Evolutionary conservation across 768 basidiomycete species (phyloP), one percentile per base, ranked within the genome.

Genomic region (Sutorius australiensis): DNA sequence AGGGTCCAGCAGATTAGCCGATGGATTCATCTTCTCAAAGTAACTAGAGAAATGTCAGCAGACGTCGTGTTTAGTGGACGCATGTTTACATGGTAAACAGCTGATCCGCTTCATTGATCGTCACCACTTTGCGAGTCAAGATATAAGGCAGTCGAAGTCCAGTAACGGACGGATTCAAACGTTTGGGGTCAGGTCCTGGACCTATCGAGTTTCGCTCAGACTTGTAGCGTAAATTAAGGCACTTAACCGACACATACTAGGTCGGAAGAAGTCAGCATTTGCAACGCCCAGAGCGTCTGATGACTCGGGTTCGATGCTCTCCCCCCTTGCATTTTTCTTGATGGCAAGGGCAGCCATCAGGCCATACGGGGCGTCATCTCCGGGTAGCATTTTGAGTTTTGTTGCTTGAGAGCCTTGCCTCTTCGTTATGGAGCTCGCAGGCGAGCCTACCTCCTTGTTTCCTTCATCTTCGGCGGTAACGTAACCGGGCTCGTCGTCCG

Each of bases 11-110:
- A 95, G 67, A 3, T 86, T 92, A 17, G 90, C 72, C 0, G 89
- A 90, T 8, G 81, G 72, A 61, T 92, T 92, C 80, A 92, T 89
- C 58, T 80, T 78, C 46, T 86, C 81, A 59, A 87, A 90, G 67
- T 82, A 91, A 51, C 87, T 89, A 61, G 50, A 10, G 52, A 51
- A 28, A 38, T 6, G 51, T 61, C 46, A 40, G 48, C 27, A 44
- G 30, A 41, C 13, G 40, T 13, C 32, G 21, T 14, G 12, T 6
- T n/a, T 10, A 24, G 24, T 32, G 42, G 16, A 53, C 39, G 40
- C 6, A 24, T 28, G 57, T 80, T 44, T 55, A 87, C 86, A 88
- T 87, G 61, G 78, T 73, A 71, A 91, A 91, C 28, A 92, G 72
- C 47, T 79, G 75, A 57, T 90, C 87, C 0, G 81, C 88, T 60